A percentile compares a stretch with the other conserved stretches of the same genome.
phyloP scores from a whole-genome alignment of 805 yeast species.

The Hanseniaspora opuntiae region DNA sequence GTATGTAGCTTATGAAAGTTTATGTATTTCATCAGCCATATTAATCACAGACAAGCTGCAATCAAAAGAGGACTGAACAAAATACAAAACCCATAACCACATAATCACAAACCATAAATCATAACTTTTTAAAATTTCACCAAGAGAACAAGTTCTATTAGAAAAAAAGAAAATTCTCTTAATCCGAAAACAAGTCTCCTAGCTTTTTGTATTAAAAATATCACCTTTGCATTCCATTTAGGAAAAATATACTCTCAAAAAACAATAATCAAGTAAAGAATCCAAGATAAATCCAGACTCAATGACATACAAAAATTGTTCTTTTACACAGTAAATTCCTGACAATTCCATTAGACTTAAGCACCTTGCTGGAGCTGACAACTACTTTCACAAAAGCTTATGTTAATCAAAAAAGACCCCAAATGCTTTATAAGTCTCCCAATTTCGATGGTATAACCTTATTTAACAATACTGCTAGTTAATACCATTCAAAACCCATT shows the following conservation, averaged over 20 bases:
- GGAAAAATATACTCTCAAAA: constrained; percentile 4
- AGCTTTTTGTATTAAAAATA: constrained; percentile 9
- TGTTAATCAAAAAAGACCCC: constrained; percentile 4
- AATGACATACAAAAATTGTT: constrained; percentile 12
- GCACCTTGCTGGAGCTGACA: constrained; percentile 3
- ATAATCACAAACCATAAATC: constrained; percentile 12
- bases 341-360: constrained; percentile 10
- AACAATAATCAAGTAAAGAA: constrained; percentile 12
- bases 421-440: constrained; percentile 5
- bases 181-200: not conserved
- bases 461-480: constrained; percentile 11
- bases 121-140: constrained; percentile 11
- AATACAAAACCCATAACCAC: not conserved
- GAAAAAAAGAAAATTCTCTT: not conserved
- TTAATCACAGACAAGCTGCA: not conserved
- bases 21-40: not conserved
- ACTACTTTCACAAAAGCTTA: constrained; percentile 11
- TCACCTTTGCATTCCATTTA: constrained; percentile 13
- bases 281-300: not conserved
- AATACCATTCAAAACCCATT: constrained; percentile 12
- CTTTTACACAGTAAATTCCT: constrained; percentile 3
- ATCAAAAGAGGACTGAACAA: not conserved
- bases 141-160: not conserved
- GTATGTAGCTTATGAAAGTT: not conserved
- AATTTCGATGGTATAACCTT: constrained; percentile 12